Evolutionary conservation across 2,329 filamentous ascomycete species (phyloP), one percentile per base, ranked within the genome.

Genomic region (Cercospora citrullina): DNA sequence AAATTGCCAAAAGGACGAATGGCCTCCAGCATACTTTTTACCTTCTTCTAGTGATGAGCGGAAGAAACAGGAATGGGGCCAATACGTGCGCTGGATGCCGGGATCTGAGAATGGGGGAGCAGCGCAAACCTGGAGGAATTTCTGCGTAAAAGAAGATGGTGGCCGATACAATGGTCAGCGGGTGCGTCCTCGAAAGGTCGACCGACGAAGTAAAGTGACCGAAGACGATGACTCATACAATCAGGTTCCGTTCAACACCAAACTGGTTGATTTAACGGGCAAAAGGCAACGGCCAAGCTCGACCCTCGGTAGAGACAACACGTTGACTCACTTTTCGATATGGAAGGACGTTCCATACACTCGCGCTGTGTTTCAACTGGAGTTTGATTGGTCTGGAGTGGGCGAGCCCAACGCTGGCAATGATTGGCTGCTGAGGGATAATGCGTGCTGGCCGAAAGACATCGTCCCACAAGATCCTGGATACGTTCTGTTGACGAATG

Each of bases 391-490:
- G 59, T 16, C 4, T 14, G 61, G 60, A 1, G 60, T 33, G 7
- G 28, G 60, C 1, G 7, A 18, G 7, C 65, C 65, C 16, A 30
- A n/a, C 12, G n/a, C 42, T 10, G 18, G 64, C 5, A 67, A 67
- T 18, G 42, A 64, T 26, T 67, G 42, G 30, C 26, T 28, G 7
- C 61, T 64, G 12, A 59, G 53, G 3, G 60, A 36, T 26, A 68
- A 68, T 57, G 36, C 66, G 4, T 68, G 66, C 51, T 68, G 66
- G 66, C 66, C 66, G 33, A 18, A 53, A 23, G 55, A 60, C 8
- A 65, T 68, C n/a, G 62, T 59, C 23, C 62, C 62, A 2, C 21
- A 53, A 8, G 66, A 68, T 30, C 66, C 66, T 16, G 66, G 66
- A 2, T 68, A 45, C 21, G 51, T 23, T 0, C 39, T 68, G 12